Conservation (phyloP, 1,284 basidiomycete species). For the Leccinum ponderosum region DNA sequence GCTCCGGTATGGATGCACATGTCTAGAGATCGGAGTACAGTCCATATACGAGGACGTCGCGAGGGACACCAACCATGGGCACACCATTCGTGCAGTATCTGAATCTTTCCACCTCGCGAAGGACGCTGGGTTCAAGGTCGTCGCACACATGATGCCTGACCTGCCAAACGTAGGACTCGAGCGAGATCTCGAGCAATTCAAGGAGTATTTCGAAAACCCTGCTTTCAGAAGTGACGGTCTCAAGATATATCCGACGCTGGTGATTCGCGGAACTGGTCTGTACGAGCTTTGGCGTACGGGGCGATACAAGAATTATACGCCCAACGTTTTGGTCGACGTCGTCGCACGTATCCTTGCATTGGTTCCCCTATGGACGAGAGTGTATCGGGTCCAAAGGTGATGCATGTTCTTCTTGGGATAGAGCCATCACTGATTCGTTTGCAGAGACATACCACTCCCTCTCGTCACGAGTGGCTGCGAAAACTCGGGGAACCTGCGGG, state of each 20-base stretch:
- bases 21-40: conserved; percentile 98
- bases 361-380: conserved; percentile 98
- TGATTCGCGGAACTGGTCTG: conserved; percentile 96
- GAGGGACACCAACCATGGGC: conserved; percentile 96
- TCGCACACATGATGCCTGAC: conserved; percentile 98
- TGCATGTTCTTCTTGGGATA: conserved; percentile 1
- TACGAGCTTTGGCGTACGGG: conserved; percentile 98
- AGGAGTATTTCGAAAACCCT: conserved; percentile 98
- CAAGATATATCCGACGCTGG: conserved; percentile 98
- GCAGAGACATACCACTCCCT: conserved; percentile 93
- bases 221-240: conserved; percentile 96
- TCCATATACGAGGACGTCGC: conserved; percentile 99
- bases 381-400: conserved; percentile 95
- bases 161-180: conserved; percentile 97
- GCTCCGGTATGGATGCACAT: conserved; percentile 98
- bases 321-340: conserved; percentile 96
- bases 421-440: conserved; percentile 6
- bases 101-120: conserved; percentile 99
- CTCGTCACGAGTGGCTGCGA: conserved; percentile 96
- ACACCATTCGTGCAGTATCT: conserved; percentile 96
- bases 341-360: conserved; percentile 95
- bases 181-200: conserved; percentile 98
- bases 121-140: conserved; percentile 99
- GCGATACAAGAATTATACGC: conserved; percentile 98
- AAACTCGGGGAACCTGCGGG: conserved; percentile 95